phyloP scores from a whole-genome alignment of 2,329 filamentous ascomycete genomes.

The Chaetomiaceae sp. region DNA sequence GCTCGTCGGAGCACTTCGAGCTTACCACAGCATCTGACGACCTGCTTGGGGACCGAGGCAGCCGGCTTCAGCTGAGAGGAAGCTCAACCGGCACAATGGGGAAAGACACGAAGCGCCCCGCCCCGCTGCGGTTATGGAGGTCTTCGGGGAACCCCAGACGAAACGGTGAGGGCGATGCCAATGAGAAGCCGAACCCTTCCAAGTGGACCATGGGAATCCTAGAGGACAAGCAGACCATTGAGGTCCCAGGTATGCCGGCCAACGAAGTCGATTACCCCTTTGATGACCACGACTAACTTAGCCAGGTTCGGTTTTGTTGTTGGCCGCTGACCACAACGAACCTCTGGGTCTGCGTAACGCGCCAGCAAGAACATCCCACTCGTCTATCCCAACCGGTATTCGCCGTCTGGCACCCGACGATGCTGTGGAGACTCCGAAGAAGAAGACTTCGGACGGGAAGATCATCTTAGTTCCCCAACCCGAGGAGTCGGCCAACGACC shows the following conservation, averaged over 20 bases:
- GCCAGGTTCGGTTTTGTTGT: slow-evolving; percentile 51
- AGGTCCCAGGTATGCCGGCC: slow-evolving; percentile 66
- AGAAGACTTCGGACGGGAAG: slow-evolving; percentile 71
- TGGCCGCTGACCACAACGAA: slow-evolving; percentile 50
- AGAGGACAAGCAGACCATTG: slow-evolving; percentile 72
- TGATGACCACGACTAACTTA: slow-evolving; percentile 7
- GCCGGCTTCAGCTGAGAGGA: no score
- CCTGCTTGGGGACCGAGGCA: no score
- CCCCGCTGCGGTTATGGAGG: slow-evolving; percentile 12
- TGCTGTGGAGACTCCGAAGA: slow-evolving; percentile 44
- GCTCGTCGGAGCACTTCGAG: no score
- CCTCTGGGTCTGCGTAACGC: slow-evolving; percentile 53
- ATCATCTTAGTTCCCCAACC: slow-evolving; percentile 90
- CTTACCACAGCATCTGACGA: no score
- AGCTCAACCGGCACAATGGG: slow-evolving; percentile 2
- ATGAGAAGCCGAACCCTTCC: slow-evolving; percentile 5
- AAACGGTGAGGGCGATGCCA: not conserved
- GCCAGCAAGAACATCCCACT: slow-evolving; percentile 52
- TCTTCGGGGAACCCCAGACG: slow-evolving; percentile 10
- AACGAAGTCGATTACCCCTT: not conserved
- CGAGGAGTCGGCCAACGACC: slow-evolving; percentile 84
- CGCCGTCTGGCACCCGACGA: slow-evolving; percentile 30
- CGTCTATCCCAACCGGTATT: slow-evolving; percentile 47
- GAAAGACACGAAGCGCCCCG: slow-evolving; percentile 1
- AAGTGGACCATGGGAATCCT: slow-evolving; percentile 71